Evolutionary conservation across 1,284 basidiomycete genomes (phyloP).

Genomic region (Grifola frondosa): DNA sequence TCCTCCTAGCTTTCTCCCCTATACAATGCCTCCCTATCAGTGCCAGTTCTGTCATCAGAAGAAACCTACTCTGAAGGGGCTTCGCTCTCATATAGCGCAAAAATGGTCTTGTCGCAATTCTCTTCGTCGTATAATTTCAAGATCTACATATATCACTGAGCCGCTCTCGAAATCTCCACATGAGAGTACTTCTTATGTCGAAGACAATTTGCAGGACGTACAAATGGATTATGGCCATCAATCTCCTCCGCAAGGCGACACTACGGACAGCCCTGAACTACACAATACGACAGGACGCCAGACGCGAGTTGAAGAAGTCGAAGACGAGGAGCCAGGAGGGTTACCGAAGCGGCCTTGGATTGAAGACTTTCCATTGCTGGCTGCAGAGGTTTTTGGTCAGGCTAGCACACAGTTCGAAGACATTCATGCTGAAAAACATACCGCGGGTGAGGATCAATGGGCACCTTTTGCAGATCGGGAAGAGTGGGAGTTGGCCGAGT

Average conservation of each 20-base stretch:
- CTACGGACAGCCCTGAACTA: too few species aligned
- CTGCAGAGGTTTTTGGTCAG: not conserved
- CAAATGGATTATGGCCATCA: too few species aligned
- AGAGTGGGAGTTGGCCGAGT: slow-evolving; percentile 34
- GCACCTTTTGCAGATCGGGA: slow-evolving; percentile 25
- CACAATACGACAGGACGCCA: too few species aligned
- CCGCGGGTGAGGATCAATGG: slow-evolving; percentile 11
- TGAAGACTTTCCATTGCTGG: slow-evolving; percentile 6
- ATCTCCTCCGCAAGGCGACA: too few species aligned
- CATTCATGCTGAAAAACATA: slow-evolving; percentile 5
- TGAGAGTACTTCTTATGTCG: too few species aligned
- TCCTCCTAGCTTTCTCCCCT: too few species aligned
- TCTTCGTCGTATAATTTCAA: too few species aligned
- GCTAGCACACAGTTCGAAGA: slow-evolving; percentile 17
- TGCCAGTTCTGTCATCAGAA: too few species aligned
- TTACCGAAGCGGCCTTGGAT: slow-evolving; percentile 13
- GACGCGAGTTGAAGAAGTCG: slow-evolving; percentile 15
- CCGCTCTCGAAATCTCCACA: too few species aligned
- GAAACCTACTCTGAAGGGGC: not conserved
- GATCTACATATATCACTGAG: too few species aligned
- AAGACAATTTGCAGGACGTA: too few species aligned
- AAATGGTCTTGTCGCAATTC: not conserved
- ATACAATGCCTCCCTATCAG: too few species aligned
- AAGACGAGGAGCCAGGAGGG: slow-evolving; percentile 17
- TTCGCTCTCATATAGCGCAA: slow-evolving; percentile 1